Conservation (phyloP, 2,329 filamentous ascomycete species). For the Raffaelea deltoideospora region DNA sequence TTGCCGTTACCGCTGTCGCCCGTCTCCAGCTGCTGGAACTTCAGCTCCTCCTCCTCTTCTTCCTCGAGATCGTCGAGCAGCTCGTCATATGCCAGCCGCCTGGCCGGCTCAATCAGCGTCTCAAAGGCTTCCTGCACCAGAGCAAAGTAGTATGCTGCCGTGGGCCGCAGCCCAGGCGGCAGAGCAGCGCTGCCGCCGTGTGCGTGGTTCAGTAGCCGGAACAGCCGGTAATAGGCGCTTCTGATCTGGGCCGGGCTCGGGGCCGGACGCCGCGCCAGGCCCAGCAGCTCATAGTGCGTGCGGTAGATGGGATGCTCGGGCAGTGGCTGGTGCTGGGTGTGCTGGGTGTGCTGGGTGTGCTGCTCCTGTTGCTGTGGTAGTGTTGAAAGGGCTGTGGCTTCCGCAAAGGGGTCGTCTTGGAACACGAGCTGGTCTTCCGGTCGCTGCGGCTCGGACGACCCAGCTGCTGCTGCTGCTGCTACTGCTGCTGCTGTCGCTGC, state of each 20-base stretch:
- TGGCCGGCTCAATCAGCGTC: conserved; percentile 27
- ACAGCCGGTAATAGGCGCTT: conserved; percentile 27
- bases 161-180: conserved; percentile 20
- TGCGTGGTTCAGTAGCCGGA: conserved; percentile 27
- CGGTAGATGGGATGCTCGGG: conserved; percentile 4
- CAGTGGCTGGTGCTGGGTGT: neutral
- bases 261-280: conserved; percentile 19
- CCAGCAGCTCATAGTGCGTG: conserved; percentile 29
- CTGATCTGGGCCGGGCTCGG: conserved; percentile 22
- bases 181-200: conserved; percentile 14
- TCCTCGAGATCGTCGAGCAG: conserved; percentile 11
- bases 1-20: conserved; percentile 5
- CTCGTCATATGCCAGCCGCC: conserved; percentile 25
- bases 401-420: too few species aligned
- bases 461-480: neutral
- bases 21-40: too few species aligned
- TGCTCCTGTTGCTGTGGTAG: neutral
- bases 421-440: too few species aligned
- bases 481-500: neutral
- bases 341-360: neutral
- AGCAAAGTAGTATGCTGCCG: conserved; percentile 25
- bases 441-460: too few species aligned
- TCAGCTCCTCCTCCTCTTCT: conserved; percentile 8
- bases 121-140: conserved; percentile 29
- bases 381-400: neutral